phyloP scores from a whole-genome alignment of 2,329 filamentous ascomycete species.

The Didymella segeticola region DNA sequence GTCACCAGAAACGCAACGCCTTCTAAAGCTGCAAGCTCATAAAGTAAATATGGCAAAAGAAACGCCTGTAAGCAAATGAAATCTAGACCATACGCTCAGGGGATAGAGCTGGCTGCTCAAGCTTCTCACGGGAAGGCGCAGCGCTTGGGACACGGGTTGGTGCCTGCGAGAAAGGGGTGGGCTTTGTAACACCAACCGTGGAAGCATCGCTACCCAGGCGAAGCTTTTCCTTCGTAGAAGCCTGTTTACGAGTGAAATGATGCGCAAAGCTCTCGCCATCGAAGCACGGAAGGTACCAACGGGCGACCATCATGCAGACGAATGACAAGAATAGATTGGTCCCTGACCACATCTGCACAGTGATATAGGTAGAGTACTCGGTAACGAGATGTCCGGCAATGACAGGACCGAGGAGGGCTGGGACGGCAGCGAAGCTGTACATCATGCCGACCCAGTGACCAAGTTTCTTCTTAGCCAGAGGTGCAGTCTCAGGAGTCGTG shows the following conservation, averaged over 20 bases:
- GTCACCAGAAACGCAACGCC: neutral
- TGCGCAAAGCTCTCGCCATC: slow-evolving; percentile 33
- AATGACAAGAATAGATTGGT: slow-evolving; percentile 51
- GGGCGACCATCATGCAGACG: slow-evolving; percentile 49
- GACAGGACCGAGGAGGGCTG: slow-evolving; percentile 56
- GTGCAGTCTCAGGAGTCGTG: slow-evolving; percentile 32
- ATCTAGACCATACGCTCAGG: slow-evolving; percentile 23
- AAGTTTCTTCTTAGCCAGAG: slow-evolving; percentile 48
- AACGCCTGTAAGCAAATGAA: no score
- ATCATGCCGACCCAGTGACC: slow-evolving; percentile 63
- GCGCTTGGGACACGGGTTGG: slow-evolving; percentile 9
- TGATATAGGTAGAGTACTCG: slow-evolving; percentile 50
- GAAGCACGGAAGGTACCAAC: slow-evolving; percentile 40
- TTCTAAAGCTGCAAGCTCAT: neutral
- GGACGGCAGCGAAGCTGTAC: slow-evolving; percentile 55
- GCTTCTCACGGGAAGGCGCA: slow-evolving; percentile 15
- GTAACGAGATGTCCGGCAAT: slow-evolving; percentile 57
- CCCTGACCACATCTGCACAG: slow-evolving; percentile 58
- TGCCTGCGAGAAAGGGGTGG: slow-evolving; percentile 8
- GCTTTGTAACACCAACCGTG: slow-evolving; percentile 1
- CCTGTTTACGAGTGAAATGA: slow-evolving; percentile 8
- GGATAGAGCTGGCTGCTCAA: slow-evolving; percentile 24
- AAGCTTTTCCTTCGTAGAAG: slow-evolving; percentile 14
- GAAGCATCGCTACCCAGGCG: slow-evolving; percentile 13
- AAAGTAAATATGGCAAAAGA: neutral